A percentile compares a stretch with the other conserved stretches of the same genome.
Conservation (phyloP, 371 early-diverging fungal species). For the Capillidium rhysosporum region DNA sequence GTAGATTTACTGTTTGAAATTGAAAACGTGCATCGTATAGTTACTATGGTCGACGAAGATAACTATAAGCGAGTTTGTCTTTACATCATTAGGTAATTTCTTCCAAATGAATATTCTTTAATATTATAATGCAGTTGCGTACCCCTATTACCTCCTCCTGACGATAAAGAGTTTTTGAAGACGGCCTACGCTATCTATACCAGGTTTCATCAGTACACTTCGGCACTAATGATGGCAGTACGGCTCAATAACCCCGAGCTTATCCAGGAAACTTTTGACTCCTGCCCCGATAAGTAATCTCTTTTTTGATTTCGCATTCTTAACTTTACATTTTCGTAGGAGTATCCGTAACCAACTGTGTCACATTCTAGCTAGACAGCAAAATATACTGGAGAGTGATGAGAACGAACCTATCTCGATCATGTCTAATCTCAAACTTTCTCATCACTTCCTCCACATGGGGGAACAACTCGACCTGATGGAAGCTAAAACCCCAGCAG, state of each 20-base stretch:
- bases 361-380: slow-evolving; percentile 80
- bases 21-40: slow-evolving; percentile 56
- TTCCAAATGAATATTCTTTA: neutral
- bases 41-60: slow-evolving; percentile 67
- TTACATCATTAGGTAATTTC: slow-evolving; percentile 66
- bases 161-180: slow-evolving; percentile 61
- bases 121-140: slow-evolving; percentile 44
- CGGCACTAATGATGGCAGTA: slow-evolving; percentile 72
- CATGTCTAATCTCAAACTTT: slow-evolving; percentile 67
- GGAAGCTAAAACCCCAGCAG: slow-evolving; percentile 90
- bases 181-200: slow-evolving; percentile 83
- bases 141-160: slow-evolving; percentile 73
- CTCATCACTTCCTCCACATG: slow-evolving; percentile 66
- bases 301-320: neutral
- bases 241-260: slow-evolving; percentile 57
- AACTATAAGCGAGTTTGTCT: slow-evolving; percentile 87
- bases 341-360: slow-evolving; percentile 82
- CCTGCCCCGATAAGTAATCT: slow-evolving; percentile 57
- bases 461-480: slow-evolving; percentile 84
- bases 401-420: slow-evolving; percentile 64
- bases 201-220: slow-evolving; percentile 50
- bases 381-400: slow-evolving; percentile 59
- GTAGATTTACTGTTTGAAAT: slow-evolving; percentile 85
- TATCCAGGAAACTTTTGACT: slow-evolving; percentile 75
- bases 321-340: slow-evolving; percentile 12